A percentile compares a stretch with the other conserved stretches of the same genome.
These are phyloP conservation scores for Solanum medicagineum DNA, from an alignment of 257 asterid genomes.

Conservation along the genomic window DNA sequence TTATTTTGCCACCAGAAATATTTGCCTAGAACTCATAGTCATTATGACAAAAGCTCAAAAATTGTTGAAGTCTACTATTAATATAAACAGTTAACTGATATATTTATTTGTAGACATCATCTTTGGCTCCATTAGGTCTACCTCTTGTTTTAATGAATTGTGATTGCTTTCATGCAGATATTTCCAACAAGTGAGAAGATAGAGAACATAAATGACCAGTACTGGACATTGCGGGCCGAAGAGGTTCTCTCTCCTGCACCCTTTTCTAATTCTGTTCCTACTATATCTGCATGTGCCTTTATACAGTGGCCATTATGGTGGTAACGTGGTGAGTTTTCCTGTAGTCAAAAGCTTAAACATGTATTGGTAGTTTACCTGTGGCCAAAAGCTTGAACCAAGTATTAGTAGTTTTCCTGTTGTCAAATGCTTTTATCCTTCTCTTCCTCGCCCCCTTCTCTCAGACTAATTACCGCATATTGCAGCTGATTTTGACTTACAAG, in stretches of 20 bases:
- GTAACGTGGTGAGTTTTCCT: not conserved
- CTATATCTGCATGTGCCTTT: not conserved
- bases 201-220: not conserved
- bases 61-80: not conserved
- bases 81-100: not conserved
- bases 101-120: not conserved
- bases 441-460: not conserved
- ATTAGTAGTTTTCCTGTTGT: not conserved
- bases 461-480: not conserved
- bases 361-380: not conserved
- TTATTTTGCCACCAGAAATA: not conserved
- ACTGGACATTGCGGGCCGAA: not conserved
- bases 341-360: not conserved
- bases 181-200: not conserved
- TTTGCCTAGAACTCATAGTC: not conserved
- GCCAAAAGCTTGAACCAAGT: not conserved
- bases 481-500: not conserved
- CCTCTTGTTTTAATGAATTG: not conserved
- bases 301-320: not conserved
- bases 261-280: not conserved
- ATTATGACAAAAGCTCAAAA: not conserved
- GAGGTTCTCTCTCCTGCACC: not conserved
- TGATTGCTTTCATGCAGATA: not conserved
- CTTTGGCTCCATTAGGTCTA: not conserved
- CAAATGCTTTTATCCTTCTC: not conserved